Percentiles rank a stretch among this genome's conserved stretches.
Conservation (phyloP, 2,329 filamentous ascomycete species). For the Cercospora janseana region DNA sequence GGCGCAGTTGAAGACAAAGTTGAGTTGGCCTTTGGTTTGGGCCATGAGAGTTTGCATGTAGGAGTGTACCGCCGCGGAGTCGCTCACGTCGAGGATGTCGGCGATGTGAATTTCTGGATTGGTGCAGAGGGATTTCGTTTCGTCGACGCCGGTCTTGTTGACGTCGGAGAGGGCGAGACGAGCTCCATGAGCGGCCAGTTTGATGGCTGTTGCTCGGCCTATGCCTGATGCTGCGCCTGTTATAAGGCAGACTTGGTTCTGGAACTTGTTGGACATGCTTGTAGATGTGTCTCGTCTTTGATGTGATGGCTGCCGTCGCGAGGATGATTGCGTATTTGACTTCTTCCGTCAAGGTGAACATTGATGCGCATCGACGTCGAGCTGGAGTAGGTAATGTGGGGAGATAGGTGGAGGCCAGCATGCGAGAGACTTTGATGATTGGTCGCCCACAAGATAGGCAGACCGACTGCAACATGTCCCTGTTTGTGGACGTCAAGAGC, state of each 20-base stretch:
- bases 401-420: slow-evolving; percentile 1
- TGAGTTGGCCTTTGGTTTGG: slow-evolving; percentile 34
- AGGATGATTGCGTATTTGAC: background rate
- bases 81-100: slow-evolving; percentile 35
- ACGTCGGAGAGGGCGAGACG: slow-evolving; percentile 45
- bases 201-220: slow-evolving; percentile 45
- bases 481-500: background rate
- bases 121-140: slow-evolving; percentile 28
- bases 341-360: background rate
- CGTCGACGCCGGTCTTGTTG: slow-evolving; percentile 35
- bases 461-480: background rate
- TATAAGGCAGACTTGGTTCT: slow-evolving; percentile 32
- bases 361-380: background rate
- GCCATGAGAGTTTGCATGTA: slow-evolving; percentile 29
- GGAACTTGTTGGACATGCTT: slow-evolving; percentile 23
- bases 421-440: too few species aligned
- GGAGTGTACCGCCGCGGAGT: slow-evolving; percentile 25
- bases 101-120: slow-evolving; percentile 8
- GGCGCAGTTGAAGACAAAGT: slow-evolving; percentile 45
- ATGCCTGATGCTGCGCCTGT: slow-evolving; percentile 42
- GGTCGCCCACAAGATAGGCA: background rate
- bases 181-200: slow-evolving; percentile 46
- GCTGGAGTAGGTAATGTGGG: background rate
- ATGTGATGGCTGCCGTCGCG: background rate
- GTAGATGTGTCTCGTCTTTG: background rate